Percentiles rank a stretch among this genome's conserved stretches.
phyloP scores from a whole-genome alignment of 768 basidiomycete species.

The Cytidiella melzeri region DNA sequence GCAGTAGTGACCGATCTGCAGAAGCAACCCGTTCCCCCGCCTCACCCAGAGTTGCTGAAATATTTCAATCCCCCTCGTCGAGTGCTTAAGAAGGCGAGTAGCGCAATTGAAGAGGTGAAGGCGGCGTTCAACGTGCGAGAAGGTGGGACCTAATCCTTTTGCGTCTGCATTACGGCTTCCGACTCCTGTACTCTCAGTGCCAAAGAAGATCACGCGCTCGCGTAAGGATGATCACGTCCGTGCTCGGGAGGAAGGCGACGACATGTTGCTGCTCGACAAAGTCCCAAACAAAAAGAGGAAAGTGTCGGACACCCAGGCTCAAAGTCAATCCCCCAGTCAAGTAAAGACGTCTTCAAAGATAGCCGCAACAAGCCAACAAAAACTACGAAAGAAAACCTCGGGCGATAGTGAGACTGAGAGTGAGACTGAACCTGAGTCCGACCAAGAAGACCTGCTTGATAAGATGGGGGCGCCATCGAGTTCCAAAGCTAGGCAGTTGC shows the following conservation, averaged over 20 bases:
- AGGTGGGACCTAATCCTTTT: constrained; percentile 34
- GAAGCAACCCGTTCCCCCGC: constrained; percentile 72
- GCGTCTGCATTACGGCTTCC: neutral
- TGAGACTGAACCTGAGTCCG: constrained; percentile 40
- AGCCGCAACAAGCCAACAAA: constrained; percentile 7
- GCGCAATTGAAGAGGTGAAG: constrained; percentile 56
- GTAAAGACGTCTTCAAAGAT: constrained; percentile 19
- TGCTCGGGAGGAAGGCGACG: constrained; percentile 55
- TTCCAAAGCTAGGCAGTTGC: neutral
- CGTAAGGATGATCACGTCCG: constrained; percentile 60
- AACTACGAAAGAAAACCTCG: constrained; percentile 16
- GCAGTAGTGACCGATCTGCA: constrained; percentile 73
- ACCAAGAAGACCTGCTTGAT: constrained; percentile 24
- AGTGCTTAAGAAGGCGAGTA: constrained; percentile 54
- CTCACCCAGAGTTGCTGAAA: constrained; percentile 78
- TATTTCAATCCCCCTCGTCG: constrained; percentile 76
- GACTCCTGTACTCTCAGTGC: constrained; percentile 39
- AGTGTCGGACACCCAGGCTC: constrained; percentile 17
- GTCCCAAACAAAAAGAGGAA: constrained; percentile 11
- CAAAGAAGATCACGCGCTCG: constrained; percentile 50
- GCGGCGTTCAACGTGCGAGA: constrained; percentile 69
- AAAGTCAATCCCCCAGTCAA: constrained; percentile 16
- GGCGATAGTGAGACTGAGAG: constrained; percentile 42
- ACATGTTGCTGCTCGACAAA: constrained; percentile 56
- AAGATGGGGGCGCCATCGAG: constrained; percentile 6